Conservation (phyloP, 441 rosid species). For the Arabidopsis lyrata region DNA sequence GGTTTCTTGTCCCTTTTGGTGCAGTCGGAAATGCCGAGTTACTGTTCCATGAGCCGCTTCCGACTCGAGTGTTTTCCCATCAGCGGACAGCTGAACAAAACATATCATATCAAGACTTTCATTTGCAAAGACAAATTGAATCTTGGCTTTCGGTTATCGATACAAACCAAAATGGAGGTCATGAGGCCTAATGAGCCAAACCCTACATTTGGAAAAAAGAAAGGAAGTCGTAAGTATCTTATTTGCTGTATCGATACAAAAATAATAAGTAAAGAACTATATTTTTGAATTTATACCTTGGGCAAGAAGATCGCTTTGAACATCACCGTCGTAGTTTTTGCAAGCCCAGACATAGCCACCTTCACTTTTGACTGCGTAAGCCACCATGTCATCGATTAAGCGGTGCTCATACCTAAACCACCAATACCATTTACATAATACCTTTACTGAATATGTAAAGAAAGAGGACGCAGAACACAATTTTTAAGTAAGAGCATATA, state of each 20-base stretch:
- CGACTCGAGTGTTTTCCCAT: constrained; percentile 94
- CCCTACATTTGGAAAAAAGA: constrained; percentile 56
- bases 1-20: constrained; percentile 96
- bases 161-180: constrained; percentile 92
- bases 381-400: constrained; percentile 97
- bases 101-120: constrained; percentile 29
- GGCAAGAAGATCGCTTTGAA: constrained; percentile 97
- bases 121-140: not conserved
- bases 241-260: not conserved
- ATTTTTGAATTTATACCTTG: constrained; percentile 60
- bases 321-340: constrained; percentile 98
- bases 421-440: constrained; percentile 21
- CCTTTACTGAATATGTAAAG: constrained; percentile 10
- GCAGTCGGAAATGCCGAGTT: constrained; percentile 88
- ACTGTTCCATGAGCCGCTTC: constrained; percentile 99
- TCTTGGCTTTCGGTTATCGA: constrained; percentile 15
- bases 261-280: too few relatives aligned
- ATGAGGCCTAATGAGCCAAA: constrained; percentile 97
- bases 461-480: constrained; percentile 8
- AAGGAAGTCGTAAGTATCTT: not conserved
- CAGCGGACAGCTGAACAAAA: constrained; percentile 76
- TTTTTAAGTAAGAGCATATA: constrained; percentile 6
- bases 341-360: constrained; percentile 99
- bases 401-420: constrained; percentile 91
- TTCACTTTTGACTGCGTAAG: constrained; percentile 93